Base-by-base conservation (phyloP, 1,284 basidiomycete species). In the Hemileccinum hortonii region DNA sequence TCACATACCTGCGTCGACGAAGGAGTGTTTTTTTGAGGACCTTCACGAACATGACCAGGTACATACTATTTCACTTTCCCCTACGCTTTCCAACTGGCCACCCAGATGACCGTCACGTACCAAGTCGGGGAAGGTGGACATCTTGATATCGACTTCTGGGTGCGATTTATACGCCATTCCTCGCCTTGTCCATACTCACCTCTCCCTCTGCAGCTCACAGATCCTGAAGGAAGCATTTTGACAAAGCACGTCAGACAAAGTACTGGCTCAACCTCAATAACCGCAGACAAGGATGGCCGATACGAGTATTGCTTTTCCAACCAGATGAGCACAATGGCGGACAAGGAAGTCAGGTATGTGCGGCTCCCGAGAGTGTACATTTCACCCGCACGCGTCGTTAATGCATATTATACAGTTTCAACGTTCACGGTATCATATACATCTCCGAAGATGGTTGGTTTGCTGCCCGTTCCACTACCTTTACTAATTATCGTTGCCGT, bases 291-390 rank as follows among this genome's bases (percentile, higher is more conserved):
- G 61, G 87, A 95, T 61, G 97, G 97, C 0, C 76, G 92, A 47
- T 87, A 96, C 69, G 90, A 92, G 62, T 98, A 98, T 69, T 99
- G 97, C 75, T 99, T 99, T 80, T 94, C 92, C 44, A 99, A 99
- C 72, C 88, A 94, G 71, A 98, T 98, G 90, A 94, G 90, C 64
- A 86, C 90, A 26, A 87, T 98, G 61, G 87, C 92, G 41, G 92
- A 96, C 74, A 99, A 99, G 75, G 87, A 92, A 57, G 85, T 99
- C 62, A 92, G 87, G 90, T 93, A 66, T 61, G 86, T 69, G 8
- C 24, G 10, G 29, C 29, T 37, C n/a, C 43, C 36, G 7, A 11
- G 30, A 11, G 29, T 12, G n/a, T 49, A 37, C 18, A 33, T 37
- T 37, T 41, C 37, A 37, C 47, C 43, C 35, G 36, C 45, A 47